A percentile compares a stretch with the other conserved stretches of the same genome.
Conservation (phyloP, 345 rosid species). For the Pseudoturritis turrita region DNA sequence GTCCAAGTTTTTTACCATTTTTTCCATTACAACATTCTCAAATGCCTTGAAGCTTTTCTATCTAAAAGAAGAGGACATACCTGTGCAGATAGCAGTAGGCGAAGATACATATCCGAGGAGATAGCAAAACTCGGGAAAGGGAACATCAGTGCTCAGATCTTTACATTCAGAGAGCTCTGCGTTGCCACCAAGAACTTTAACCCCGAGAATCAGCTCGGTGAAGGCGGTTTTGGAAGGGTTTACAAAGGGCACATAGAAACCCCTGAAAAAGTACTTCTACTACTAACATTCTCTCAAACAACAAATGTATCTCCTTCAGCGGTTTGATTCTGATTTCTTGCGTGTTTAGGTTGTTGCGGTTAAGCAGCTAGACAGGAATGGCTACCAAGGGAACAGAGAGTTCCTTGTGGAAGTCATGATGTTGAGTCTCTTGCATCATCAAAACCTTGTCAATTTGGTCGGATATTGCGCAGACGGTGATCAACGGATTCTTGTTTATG, state of each 20-base stretch:
- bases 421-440: slow-evolving; percentile 64
- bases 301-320: not conserved
- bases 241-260: slow-evolving; percentile 59
- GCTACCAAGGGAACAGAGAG: slow-evolving; percentile 80
- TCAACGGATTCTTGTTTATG: slow-evolving; percentile 68
- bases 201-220: slow-evolving; percentile 66
- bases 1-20: slow-evolving; percentile 24
- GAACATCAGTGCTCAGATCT: slow-evolving; percentile 53
- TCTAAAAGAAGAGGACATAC: slow-evolving; percentile 7
- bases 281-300: not conserved
- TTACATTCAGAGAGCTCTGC: slow-evolving; percentile 58
- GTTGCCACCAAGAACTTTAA: slow-evolving; percentile 66
- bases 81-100: slow-evolving; percentile 68
- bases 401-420: slow-evolving; percentile 74
- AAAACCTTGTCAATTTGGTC: slow-evolving; percentile 63
- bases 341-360: slow-evolving; percentile 55
- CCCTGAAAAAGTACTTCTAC: slow-evolving; percentile 34
- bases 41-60: not conserved
- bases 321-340: slow-evolving; percentile 5
- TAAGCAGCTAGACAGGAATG: slow-evolving; percentile 81
- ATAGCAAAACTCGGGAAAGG: slow-evolving; percentile 61
- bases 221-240: slow-evolving; percentile 97
- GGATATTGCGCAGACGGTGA: slow-evolving; percentile 81
- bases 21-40: not conserved
- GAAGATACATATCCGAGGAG: slow-evolving; percentile 65